Evolutionary conservation across 345 rosid species (phyloP).

Genomic region (Garcia nutans): DNA sequence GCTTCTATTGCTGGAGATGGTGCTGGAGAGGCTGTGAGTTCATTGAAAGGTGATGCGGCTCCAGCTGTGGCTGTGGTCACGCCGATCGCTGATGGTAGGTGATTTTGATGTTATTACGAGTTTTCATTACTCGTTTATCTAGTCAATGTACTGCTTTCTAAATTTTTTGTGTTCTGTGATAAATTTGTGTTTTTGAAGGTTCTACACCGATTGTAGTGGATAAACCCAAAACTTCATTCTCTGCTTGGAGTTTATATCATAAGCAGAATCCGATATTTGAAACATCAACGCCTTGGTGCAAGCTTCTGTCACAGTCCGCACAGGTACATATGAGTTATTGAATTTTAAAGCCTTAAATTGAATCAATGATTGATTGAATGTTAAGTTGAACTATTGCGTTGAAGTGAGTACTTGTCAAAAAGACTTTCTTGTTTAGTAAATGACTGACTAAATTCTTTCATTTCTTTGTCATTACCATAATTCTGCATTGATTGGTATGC

Average conservation of each 20-base stretch:
- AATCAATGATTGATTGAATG: background rate
- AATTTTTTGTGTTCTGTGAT: conserved; percentile 6
- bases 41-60: conserved; percentile 51
- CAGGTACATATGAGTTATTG: conserved; percentile 44
- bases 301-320: conserved; percentile 67
- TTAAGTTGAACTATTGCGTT: background rate
- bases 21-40: conserved; percentile 22
- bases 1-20: conserved; percentile 45
- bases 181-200: conserved; percentile 40
- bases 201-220: conserved; percentile 49
- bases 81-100: conserved; percentile 65
- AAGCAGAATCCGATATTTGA: conserved; percentile 44
- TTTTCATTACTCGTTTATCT: background rate
- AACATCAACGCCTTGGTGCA: conserved; percentile 63
- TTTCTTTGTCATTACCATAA: background rate
- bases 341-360: background rate
- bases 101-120: conserved; percentile 9
- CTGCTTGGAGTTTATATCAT: conserved; percentile 44
- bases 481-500: conserved; percentile 25
- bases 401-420: background rate
- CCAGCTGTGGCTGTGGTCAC: conserved; percentile 46
- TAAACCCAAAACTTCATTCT: conserved; percentile 51
- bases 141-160: background rate
- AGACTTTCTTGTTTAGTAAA: background rate
- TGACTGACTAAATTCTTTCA: background rate